Percentiles rank a stretch among this genome's conserved stretches.
phyloP scores from a whole-genome alignment of 352 stramenopile genomes.

The Pythium dissimile region DNA sequence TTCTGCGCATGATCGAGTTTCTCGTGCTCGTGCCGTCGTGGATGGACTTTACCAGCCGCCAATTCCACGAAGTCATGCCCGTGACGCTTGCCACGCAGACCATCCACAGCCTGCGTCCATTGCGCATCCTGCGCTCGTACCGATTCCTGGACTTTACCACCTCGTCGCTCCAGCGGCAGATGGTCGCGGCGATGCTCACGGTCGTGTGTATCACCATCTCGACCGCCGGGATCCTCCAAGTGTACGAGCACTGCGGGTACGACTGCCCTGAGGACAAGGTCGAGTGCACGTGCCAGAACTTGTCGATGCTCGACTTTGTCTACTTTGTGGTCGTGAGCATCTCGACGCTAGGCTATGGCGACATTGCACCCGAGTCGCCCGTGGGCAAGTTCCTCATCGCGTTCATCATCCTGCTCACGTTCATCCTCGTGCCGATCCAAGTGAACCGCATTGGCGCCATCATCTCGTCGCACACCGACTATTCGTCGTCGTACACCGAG shows the following conservation, averaged over 20 bases:
- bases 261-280: conserved; percentile 4
- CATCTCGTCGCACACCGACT: conserved; percentile 78
- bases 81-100: conserved; percentile 12
- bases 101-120: conserved; percentile 42
- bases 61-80: neutral
- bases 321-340: conserved; percentile 87
- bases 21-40: conserved; percentile 63
- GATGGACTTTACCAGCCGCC: conserved; percentile 20
- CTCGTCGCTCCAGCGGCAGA: conserved; percentile 69
- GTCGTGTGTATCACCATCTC: conserved; percentile 70
- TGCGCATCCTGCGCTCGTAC: conserved; percentile 69
- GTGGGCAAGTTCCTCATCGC: conserved; percentile 74
- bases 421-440: conserved; percentile 78
- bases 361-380: conserved; percentile 63
- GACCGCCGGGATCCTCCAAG: conserved; percentile 62
- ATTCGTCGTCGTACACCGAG: conserved; percentile 71
- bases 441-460: conserved; percentile 72
- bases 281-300: conserved; percentile 45
- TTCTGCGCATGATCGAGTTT: conserved; percentile 56
- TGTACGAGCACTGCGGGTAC: conserved; percentile 53
- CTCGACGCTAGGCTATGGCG: conserved; percentile 80
- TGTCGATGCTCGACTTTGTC: conserved; percentile 69
- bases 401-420: conserved; percentile 81
- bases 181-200: conserved; percentile 55
- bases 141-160: conserved; percentile 71